phyloP scores from a whole-genome alignment of 176 grass and related monocot species.

The Dactylis glomerata region DNA sequence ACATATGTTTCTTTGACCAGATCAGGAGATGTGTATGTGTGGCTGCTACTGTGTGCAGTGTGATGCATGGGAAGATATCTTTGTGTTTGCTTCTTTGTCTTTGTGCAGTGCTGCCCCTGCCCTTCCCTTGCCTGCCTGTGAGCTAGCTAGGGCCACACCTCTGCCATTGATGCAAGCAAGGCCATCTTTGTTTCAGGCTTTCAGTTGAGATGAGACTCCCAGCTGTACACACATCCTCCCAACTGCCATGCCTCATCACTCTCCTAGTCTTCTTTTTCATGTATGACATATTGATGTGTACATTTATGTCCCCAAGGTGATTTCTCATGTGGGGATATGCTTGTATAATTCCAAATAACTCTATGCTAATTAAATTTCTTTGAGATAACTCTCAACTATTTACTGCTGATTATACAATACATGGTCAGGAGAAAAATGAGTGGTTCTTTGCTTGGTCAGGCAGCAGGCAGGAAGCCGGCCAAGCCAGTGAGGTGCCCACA shows the following conservation, averaged over 20 bases:
- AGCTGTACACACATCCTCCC: constrained; percentile 44
- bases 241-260: constrained; percentile 28
- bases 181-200: constrained; percentile 50
- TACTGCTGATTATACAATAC: neutral
- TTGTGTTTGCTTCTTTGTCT: constrained; percentile 52
- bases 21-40: constrained; percentile 35
- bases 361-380: neutral
- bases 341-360: neutral
- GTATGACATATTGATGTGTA: neutral
- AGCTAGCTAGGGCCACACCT: constrained; percentile 31
- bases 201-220: constrained; percentile 43
- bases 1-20: constrained; percentile 50
- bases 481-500: constrained; percentile 45
- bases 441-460: constrained; percentile 21
- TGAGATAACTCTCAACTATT: neutral
- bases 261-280: neutral
- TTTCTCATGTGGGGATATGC: neutral
- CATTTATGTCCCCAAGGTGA: neutral
- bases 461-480: constrained; percentile 25
- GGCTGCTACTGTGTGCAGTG: constrained; percentile 15
- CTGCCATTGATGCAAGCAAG: constrained; percentile 46
- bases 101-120: constrained; percentile 44
- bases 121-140: constrained; percentile 15
- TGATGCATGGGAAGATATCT: constrained; percentile 42
- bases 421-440: neutral